Base-by-base conservation (phyloP, 345 rosid species). In the Rhodamnia argentea region DNA sequence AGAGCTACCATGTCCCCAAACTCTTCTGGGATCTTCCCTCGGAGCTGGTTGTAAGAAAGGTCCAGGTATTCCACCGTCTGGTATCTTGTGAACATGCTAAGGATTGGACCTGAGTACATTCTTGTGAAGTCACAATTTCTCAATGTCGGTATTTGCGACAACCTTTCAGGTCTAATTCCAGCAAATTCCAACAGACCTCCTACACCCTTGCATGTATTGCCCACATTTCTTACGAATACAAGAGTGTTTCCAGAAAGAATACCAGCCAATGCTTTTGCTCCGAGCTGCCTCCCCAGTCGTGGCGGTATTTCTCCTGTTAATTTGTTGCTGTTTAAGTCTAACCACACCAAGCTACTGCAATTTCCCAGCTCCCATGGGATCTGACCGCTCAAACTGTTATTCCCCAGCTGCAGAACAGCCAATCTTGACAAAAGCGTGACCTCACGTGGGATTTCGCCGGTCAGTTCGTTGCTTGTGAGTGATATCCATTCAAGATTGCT, bases 401-500 rank as follows among this genome's bases (percentile, higher is more conserved):
- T 97, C 27, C 94, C 99, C 27, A 97, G 98, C 86, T 97, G 99
- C 85, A 97, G 90, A 82, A 97, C 99, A 11, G 99, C 99, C 85
- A 97, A 87, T 44, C 99, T 92, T 6, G 97, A 90, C 84, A 97
- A 89, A 26, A 91, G 86, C 40, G 97, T 94, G 74, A 97, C 92
- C 62, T 94, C 96, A 11, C 16, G 53, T 0, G 99, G 98, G 83
- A 96, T 90, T 85, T 92, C 84, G 11, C 99, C 99, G 6, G 92
- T 90, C 84, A 97, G 88, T 82, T 89, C 84, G 85, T 97, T 97
- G 94, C 98, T 94, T 44, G 99, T 93, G 85, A 97, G 93, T 24
- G 99, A 96, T 47, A 97, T 90, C 99, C 99, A 97, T 82, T 97
- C 99, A 2, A 97, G 92, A 90, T 96, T 97, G 47, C 93, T 95